These are phyloP conservation scores for Ricinus communis DNA, from an alignment of 345 rosid species.

Conservation along the genomic window DNA sequence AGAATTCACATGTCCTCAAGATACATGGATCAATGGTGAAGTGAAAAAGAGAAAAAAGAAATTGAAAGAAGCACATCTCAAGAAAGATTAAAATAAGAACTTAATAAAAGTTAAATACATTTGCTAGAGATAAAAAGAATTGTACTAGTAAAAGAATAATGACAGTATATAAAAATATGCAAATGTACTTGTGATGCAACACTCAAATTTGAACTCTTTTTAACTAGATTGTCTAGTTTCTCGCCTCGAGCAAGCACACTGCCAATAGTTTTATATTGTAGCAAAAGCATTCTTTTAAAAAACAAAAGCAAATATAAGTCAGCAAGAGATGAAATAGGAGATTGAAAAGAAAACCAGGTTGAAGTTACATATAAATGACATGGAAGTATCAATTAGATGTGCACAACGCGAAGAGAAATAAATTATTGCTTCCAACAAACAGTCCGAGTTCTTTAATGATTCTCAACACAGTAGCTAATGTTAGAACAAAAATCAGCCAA, in stretches of 20 bases:
- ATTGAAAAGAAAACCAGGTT: background rate
- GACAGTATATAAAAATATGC: background rate
- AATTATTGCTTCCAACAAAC: conserved; percentile 1
- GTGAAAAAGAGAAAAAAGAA: background rate
- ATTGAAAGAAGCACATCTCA: background rate
- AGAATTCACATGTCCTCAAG: background rate
- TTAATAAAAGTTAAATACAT: background rate
- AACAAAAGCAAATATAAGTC: background rate
- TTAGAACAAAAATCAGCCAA: background rate
- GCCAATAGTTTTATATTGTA: conserved; percentile 95
- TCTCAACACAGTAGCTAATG: background rate
- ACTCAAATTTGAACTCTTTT: conserved; percentile 97
- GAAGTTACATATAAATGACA: background rate
- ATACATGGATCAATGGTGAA: background rate
- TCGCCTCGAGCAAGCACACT: conserved; percentile 97
- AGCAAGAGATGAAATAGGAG: background rate
- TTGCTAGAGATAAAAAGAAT: background rate
- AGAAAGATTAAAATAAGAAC: background rate
- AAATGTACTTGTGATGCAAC: conserved; percentile 82
- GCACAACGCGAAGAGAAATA: background rate
- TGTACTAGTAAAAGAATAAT: background rate
- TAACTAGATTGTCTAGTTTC: conserved; percentile 93
- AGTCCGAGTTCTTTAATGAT: conserved; percentile 4
- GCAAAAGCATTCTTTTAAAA: conserved; percentile 2
- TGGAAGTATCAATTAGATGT: background rate